Evolutionary conservation across 2,329 filamentous ascomycete species (phyloP), one percentile per base, ranked within the genome.

Genomic region (Aspergillus sergii): DNA sequence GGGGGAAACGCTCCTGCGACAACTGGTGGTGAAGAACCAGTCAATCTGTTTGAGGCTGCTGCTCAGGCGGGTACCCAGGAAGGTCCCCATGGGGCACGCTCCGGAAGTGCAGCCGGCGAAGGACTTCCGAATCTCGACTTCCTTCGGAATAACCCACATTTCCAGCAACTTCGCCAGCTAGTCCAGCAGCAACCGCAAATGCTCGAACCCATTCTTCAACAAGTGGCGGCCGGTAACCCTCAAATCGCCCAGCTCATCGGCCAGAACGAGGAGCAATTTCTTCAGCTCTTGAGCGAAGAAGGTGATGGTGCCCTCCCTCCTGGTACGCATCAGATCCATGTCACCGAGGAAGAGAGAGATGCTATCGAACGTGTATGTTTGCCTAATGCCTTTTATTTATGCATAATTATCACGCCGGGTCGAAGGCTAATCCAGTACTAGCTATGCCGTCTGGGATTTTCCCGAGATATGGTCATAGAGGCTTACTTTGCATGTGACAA

Each of bases 401-500:
- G 19, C 23, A 7, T 26, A 10, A 30, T 32, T 32, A 51, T 7
- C 28, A 56, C 51, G 43, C 60, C 50, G n/a, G 21, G 56, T n/a
- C 26, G 55, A 28, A 45, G 61, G 54, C 69, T 71, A 64, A 71
- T 68, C 65, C 58, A 66, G 26, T 64, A 10, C 58, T 68, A 96
- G 92, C 85, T 99, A 75, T 97, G 93, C 81, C 91, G 91, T 67
- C 89, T 99, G 51, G 95, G 95, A 41, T 99, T 99, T 77, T 89
- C 94, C 72, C 89, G 94, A 64, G 93, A 98, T 71, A 88, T 93
- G 71, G 95, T 95, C 58, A 97, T 98, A 70, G 94, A 99, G 81
- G 95, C 95, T 30, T 99, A 98, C 82, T 99, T 99, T 77, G 95
- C 95, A 39, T 99, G 95, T 79, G 95, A 99, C 81, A 99, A 98